Evolutionary conservation across 495 filamentous ascomycete species (phyloP), one percentile per base, ranked within the genome.

Genomic region (Xylaria flabelliformis): DNA sequence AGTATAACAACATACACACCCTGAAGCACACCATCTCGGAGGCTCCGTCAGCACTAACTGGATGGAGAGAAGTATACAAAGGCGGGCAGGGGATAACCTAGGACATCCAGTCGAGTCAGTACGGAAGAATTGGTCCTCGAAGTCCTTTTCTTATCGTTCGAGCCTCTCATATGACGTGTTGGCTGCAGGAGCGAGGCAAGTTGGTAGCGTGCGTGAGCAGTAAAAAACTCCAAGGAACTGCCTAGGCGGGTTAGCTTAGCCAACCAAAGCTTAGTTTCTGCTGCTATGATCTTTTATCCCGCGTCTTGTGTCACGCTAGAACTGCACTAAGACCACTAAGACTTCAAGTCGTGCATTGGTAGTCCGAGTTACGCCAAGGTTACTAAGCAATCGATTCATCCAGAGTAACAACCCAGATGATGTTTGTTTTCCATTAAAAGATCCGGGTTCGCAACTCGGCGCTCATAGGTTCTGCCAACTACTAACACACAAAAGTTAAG

Each of bases 41-140:
- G 42, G 63, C 26, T 50, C 63, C 63, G 63, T 65, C 63, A 17
- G 34, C 9, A n/a, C 61, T 64, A 64, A 64, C 61, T 24, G n/a
- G 6, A 64, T 42, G 0, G 21, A 44, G 61, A 13, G 17, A 29
- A 10, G 58, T 13, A 42, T 13, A 42, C 12, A 42, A n/a, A 29
- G 61, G 8, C 36, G 61, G 21, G 61, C 61, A 64, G 61, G 61
- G 36, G 10, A 32, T 0, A 39, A 15, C 26, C 26, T 26, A 55
- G 7, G 2, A 17, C 55, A 7, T 13, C 55, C 55, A 34, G 24
- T 26, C n/a, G 9, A 53, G 24, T 8, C 21, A 15, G n/a, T 12
- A 24, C 51, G n/a, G 51, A 55, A 29, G 24, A n/a, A 19, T n/a
- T 50, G 46, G 19, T 50, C 6, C 46, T 50, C 26, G 6, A 3